Conservation (phyloP, 2,329 filamentous ascomycete species). For the Pestalotiopsis fici region DNA sequence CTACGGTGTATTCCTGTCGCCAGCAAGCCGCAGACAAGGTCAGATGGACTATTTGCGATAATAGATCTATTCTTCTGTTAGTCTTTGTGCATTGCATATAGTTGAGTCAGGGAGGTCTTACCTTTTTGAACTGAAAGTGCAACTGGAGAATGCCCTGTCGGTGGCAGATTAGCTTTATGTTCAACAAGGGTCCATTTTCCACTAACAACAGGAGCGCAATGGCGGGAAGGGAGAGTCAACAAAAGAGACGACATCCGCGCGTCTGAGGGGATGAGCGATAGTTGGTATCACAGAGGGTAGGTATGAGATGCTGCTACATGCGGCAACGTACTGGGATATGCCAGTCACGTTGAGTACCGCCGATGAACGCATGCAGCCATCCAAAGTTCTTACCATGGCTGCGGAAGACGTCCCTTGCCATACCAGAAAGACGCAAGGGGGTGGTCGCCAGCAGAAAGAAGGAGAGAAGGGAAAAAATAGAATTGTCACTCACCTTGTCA, state of each 20-base stretch:
- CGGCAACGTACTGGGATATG: background rate
- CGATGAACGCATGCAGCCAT: background rate
- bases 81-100: constrained; percentile 4
- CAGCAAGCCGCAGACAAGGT: background rate
- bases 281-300: constrained; percentile 13
- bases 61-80: constrained; percentile 35
- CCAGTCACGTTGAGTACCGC: background rate
- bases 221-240: constrained; percentile 13
- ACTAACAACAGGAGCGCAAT: constrained; percentile 12
- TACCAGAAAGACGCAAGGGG: constrained; percentile 17
- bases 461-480: constrained; percentile 13
- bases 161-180: constrained; percentile 24
- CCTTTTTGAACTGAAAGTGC: constrained; percentile 99
- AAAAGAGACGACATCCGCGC: constrained; percentile 13
- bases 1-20: background rate
- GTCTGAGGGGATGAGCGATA: constrained; percentile 10
- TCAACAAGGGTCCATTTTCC: constrained; percentile 10
- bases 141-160: constrained; percentile 86
- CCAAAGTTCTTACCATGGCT: background rate
- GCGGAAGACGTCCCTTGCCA: constrained; percentile 6
- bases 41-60: constrained; percentile 34
- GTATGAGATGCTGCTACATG: constrained; percentile 11
- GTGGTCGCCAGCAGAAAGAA: background rate
- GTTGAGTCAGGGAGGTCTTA: constrained; percentile 35
- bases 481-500: constrained; percentile 75